Evolutionary conservation across 2,329 filamentous ascomycete genomes (phyloP).

Genomic region (Chalara sp.): DNA sequence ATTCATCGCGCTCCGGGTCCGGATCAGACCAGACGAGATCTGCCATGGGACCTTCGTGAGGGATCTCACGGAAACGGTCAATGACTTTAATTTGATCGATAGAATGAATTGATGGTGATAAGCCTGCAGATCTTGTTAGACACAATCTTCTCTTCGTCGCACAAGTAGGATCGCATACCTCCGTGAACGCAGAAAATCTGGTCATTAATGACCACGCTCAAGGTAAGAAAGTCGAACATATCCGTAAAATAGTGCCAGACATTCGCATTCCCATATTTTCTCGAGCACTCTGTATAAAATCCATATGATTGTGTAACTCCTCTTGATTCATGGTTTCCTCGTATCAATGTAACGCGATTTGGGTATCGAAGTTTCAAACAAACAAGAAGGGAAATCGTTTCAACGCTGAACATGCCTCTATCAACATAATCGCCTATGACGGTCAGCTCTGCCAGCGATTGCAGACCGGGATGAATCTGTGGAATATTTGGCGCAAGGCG

Average conservation of each 20-base stretch:
- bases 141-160: slow-evolving; percentile 8
- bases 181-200: slow-evolving; percentile 99
- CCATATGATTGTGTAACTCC: slow-evolving; percentile 98
- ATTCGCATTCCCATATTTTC: slow-evolving; percentile 97
- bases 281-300: slow-evolving; percentile 96
- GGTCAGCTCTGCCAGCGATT: slow-evolving; percentile 1
- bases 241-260: slow-evolving; percentile 99
- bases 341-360: slow-evolving; percentile 88
- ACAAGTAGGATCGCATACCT: slow-evolving; percentile 39
- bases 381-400: slow-evolving; percentile 95
- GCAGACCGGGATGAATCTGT: neutral
- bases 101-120: slow-evolving; percentile 87
- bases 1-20: slow-evolving; percentile 95
- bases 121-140: slow-evolving; percentile 40
- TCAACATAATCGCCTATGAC: slow-evolving; percentile 83
- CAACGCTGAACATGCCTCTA: slow-evolving; percentile 95
- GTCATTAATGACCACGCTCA: slow-evolving; percentile 96
- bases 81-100: slow-evolving; percentile 99
- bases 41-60: slow-evolving; percentile 98
- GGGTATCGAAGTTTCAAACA: slow-evolving; percentile 97
- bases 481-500: neutral
- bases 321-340: slow-evolving; percentile 95
- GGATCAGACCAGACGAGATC: slow-evolving; percentile 98
- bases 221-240: slow-evolving; percentile 97
- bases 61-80: slow-evolving; percentile 96